These are phyloP conservation scores for Diversispora epigaea DNA, from an alignment of 192 early-diverging fungal genomes.

Conservation along the genomic window DNA sequence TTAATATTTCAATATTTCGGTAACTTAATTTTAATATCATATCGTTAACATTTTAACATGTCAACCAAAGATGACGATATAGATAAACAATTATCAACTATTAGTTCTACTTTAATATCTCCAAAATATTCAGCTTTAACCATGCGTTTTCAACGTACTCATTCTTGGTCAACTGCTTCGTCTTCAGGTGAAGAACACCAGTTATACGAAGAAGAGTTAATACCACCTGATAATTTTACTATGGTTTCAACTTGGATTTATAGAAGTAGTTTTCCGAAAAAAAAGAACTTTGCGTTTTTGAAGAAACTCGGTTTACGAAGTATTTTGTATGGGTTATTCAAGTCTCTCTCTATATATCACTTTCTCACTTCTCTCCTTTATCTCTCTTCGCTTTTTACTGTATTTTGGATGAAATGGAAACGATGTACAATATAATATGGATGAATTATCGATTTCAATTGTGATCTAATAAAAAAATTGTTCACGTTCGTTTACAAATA, in stretches of 20 bases:
- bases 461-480: no score
- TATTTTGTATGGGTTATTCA: constrained; percentile 65
- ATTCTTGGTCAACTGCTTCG: constrained; percentile 6
- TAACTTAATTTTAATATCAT: no score
- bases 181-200: constrained; percentile 40
- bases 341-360: not conserved
- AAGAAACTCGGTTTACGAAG: constrained; percentile 83
- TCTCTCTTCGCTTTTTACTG: not conserved
- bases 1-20: no score
- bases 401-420: no score
- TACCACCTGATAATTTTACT: constrained; percentile 93
- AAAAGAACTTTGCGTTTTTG: constrained; percentile 89
- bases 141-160: not conserved
- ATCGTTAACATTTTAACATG: not conserved
- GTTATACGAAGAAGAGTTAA: constrained; percentile 60
- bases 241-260: constrained; percentile 96
- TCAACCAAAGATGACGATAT: not conserved
- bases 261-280: constrained; percentile 89
- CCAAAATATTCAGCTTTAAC: not conserved
- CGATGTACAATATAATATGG: no score
- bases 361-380: not conserved
- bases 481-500: no score
- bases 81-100: not conserved
- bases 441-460: no score
- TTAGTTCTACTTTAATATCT: no score